Percentiles rank a stretch among this genome's conserved stretches.
Evolutionary conservation across 192 early-diverging fungal genomes (phyloP).

Genomic region (Phycomyces nitens): DNA sequence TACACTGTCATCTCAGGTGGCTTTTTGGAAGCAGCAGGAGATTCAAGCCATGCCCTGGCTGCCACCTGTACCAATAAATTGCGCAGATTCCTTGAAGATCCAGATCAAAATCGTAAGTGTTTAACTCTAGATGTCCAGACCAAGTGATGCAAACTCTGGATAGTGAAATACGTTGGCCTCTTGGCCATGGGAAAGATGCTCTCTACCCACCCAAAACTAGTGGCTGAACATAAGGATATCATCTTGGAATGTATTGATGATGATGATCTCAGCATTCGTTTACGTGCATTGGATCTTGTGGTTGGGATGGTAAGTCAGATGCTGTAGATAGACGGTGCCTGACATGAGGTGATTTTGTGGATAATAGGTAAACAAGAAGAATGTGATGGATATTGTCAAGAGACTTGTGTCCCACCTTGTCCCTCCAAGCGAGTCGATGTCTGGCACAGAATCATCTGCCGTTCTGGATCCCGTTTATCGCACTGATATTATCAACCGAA

Average conservation of each 20-base stretch:
- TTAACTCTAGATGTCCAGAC: background rate
- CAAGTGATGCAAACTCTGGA: background rate
- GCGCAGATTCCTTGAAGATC: constrained; percentile 74
- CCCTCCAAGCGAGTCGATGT: constrained; percentile 32
- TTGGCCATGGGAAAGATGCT: constrained; percentile 82
- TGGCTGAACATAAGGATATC: constrained; percentile 76
- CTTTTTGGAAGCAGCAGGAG: constrained; percentile 67
- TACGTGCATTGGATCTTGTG: constrained; percentile 83
- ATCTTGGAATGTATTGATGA: constrained; percentile 90
- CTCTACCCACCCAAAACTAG: constrained; percentile 77
- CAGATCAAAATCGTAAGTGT: constrained; percentile 86
- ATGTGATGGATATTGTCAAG: constrained; percentile 79
- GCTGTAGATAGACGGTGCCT: background rate
- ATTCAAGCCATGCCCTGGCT: constrained; percentile 59
- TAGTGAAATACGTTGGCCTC: constrained; percentile 91
- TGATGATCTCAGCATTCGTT: constrained; percentile 86
- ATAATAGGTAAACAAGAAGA: constrained; percentile 66
- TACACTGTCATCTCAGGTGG: constrained; percentile 89
- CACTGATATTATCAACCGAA: constrained; percentile 73
- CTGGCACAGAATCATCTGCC: constrained; percentile 26
- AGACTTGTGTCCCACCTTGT: constrained; percentile 76
- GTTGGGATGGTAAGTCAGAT: constrained; percentile 65
- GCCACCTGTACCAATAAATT: constrained; percentile 83
- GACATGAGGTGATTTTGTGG: background rate
- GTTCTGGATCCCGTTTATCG: constrained; percentile 70